Base-by-base conservation (phyloP, 75 land plant species). In the Pinus albicaulis region DNA sequence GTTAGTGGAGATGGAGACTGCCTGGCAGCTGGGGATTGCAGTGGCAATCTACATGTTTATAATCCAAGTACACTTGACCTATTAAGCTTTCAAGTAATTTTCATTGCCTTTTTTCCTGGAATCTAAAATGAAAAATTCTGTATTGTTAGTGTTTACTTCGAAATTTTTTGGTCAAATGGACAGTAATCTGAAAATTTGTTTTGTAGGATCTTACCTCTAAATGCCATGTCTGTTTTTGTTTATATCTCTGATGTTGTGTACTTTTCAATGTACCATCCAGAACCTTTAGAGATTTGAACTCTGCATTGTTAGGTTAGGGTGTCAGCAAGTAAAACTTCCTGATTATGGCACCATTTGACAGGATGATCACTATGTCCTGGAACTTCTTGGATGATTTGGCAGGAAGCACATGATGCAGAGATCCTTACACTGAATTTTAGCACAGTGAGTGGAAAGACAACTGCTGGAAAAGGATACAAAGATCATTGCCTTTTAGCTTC, bases 321-420 rank as follows among this genome's bases (percentile, higher is more conserved):
- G 52, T 68, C n/a, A 68, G 52, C 3, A 68, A 66, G 41, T 38
- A 6, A 41, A 55, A 53, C 26, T 72, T 52, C 55, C 74, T 55
- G 74, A 72, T 72, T 72, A 72, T 55, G 74, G 28, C 57, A 72
- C 19, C 16, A 66, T 77, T 82, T 73, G 76, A 72, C 75, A 84
- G 86, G 86, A 78, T 78, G 81, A 62, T 81, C 76, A 79, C 73
- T 48, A 72, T 79, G 78, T 81, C 36, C 71, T 80, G 72, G 55
- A 76, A 63, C 25, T 73, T 83, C 65, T 79, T 77, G 81, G 74
- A 59, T 48, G 57, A 41, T 58, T 79, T 83, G 60, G 65, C 82
- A 92, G 94, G 86, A 86, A 79, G 92, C 88, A 84, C 94, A 92
- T 83, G 84, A 87, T 76, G 88, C 86, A 61, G 94, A 90, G 81